These are phyloP conservation scores for Amanita subjunquillea DNA, from an alignment of 768 basidiomycete genomes.

Conservation along the genomic window DNA sequence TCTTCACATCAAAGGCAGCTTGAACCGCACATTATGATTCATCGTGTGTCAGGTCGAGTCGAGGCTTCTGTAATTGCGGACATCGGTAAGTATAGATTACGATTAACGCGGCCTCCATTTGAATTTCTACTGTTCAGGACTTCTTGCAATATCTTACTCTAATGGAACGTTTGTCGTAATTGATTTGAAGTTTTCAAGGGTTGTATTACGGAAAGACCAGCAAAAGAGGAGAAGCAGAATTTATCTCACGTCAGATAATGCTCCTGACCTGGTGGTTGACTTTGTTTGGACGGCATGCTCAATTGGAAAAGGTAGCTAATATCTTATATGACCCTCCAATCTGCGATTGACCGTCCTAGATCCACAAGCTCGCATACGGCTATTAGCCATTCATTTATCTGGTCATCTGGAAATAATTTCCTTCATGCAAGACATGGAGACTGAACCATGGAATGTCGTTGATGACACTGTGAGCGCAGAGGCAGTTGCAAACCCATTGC, in stretches of 20 bases:
- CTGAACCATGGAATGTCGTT: conserved; percentile 24
- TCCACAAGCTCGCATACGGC: conserved; percentile 36
- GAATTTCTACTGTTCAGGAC: conserved; percentile 29
- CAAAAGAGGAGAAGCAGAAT: conserved; percentile 30
- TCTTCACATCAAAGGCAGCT: conserved; percentile 32
- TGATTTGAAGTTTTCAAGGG: conserved; percentile 65
- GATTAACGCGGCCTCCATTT: not conserved
- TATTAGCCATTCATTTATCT: conserved; percentile 50
- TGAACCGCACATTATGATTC: conserved; percentile 52
- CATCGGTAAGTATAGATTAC: conserved; percentile 40
- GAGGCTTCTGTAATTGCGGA: conserved; percentile 57
- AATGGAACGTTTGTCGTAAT: conserved; percentile 52
- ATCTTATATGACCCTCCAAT: not conserved
- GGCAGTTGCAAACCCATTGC: conserved; percentile 32
- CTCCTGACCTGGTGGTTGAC: conserved; percentile 34
- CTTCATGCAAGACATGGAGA: conserved; percentile 24
- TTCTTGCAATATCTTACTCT: conserved; percentile 68
- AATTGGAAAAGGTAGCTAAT: conserved; percentile 36
- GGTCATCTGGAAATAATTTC: conserved; percentile 55
- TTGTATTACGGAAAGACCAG: conserved; percentile 43
- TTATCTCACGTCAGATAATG: conserved; percentile 20
- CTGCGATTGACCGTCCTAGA: conserved; percentile 20
- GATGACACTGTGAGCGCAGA: conserved; percentile 26
- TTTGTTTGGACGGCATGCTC: conserved; percentile 61
- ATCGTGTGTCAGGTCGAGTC: conserved; percentile 30